These are phyloP conservation scores for Xanthoconium separans DNA, from an alignment of 1,284 basidiomycete species.

Conservation along the genomic window DNA sequence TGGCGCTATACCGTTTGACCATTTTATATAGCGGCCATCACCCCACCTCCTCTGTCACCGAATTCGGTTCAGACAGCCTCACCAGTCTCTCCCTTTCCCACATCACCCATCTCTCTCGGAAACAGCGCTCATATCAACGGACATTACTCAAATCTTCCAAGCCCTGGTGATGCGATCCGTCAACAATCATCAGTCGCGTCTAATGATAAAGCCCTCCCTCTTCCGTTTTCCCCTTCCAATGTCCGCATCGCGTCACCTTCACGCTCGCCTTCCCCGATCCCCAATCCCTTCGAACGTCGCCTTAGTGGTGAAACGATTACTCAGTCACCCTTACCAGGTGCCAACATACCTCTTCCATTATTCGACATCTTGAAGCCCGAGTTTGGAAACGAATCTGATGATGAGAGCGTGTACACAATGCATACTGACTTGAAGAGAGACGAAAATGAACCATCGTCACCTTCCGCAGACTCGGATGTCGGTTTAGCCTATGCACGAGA, in stretches of 20 bases:
- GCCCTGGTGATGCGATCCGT: slow-evolving; percentile 20
- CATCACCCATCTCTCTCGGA: slow-evolving; percentile 33
- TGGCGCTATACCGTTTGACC: slow-evolving; percentile 5
- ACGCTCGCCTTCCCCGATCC: slow-evolving; percentile 36
- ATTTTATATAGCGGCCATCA: slow-evolving; percentile 30
- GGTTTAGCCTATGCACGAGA: slow-evolving; percentile 55
- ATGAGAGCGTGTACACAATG: slow-evolving; percentile 34
- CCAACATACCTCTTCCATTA: slow-evolving; percentile 38
- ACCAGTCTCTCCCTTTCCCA: slow-evolving; percentile 44
- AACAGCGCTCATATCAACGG: slow-evolving; percentile 16
- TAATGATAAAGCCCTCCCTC: slow-evolving; percentile 20
- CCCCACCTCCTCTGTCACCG: slow-evolving; percentile 45
- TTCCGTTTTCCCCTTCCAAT: slow-evolving; percentile 15
- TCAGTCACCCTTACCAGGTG: slow-evolving; percentile 28
- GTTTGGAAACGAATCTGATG: slow-evolving; percentile 31
- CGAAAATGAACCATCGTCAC: slow-evolving; percentile 37
- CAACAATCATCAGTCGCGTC: slow-evolving; percentile 8
- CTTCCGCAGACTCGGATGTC: slow-evolving; percentile 39
- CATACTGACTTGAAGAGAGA: slow-evolving; percentile 26
- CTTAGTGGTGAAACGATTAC: slow-evolving; percentile 32
- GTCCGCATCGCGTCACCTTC: slow-evolving; percentile 36
- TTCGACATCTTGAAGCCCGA: slow-evolving; percentile 40
- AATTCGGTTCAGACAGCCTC: slow-evolving; percentile 46
- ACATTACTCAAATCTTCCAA: slow-evolving; percentile 20
- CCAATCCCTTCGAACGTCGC: slow-evolving; percentile 35